phyloP scores from a whole-genome alignment of 441 rosid species.

The Jatropha multifida region DNA sequence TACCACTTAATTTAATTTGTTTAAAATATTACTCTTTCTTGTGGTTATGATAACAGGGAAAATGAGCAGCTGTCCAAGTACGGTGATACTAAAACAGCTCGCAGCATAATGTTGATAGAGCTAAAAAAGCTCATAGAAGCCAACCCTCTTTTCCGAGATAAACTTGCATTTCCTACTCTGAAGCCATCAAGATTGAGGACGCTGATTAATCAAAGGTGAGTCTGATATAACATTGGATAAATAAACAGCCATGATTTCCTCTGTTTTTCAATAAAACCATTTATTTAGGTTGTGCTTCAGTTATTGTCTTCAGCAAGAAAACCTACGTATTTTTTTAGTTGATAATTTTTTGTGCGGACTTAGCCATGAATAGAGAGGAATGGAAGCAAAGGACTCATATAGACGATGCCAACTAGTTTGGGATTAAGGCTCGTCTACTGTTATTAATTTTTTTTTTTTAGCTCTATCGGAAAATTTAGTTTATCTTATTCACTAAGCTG shows the following conservation, averaged over 20 bases:
- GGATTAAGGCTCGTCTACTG: too few species aligned
- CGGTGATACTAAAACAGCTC: constrained; percentile 86
- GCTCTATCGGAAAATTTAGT: background rate
- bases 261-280: background rate
- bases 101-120: constrained; percentile 72
- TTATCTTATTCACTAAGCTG: background rate
- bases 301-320: background rate
- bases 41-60: constrained; percentile 50
- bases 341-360: too few species aligned
- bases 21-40: constrained; percentile 5
- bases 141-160: constrained; percentile 87
- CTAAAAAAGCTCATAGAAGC: constrained; percentile 84
- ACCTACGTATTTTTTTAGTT: background rate
- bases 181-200: constrained; percentile 85
- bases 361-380: too few species aligned
- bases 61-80: constrained; percentile 89
- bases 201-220: constrained; percentile 87
- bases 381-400: too few species aligned
- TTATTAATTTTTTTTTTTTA: background rate
- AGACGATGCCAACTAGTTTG: too few species aligned
- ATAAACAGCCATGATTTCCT: background rate
- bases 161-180: constrained; percentile 70
- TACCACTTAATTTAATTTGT: constrained; percentile 8
- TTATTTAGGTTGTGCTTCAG: background rate
- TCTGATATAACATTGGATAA: constrained; percentile 1